Conservation (phyloP, 257 asterid genomes). For the Ballota nigra region DNA sequence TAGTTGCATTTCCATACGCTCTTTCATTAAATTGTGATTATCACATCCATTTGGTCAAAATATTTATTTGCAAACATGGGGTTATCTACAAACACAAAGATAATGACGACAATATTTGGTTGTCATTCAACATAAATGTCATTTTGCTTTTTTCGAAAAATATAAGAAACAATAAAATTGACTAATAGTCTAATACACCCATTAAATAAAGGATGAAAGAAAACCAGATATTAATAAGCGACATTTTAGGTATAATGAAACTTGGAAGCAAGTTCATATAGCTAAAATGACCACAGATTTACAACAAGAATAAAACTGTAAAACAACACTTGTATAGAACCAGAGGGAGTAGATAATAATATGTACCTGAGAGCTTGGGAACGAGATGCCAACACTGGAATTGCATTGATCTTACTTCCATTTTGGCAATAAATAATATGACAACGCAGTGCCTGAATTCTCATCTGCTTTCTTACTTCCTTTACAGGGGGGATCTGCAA, state of each 20-base stretch:
- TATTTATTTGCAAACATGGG: not conserved
- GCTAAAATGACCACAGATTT: not conserved
- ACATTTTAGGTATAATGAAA: not conserved
- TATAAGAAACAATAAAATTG: not conserved
- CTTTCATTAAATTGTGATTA: no score
- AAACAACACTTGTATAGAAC: not conserved
- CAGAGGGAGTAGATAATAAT: not conserved
- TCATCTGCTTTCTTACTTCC: conserved; percentile 82
- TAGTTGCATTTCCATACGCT: no score
- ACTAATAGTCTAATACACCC: not conserved
- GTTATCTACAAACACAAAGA: not conserved
- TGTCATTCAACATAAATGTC: not conserved
- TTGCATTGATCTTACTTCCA: conserved; percentile 78
- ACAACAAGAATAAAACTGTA: not conserved
- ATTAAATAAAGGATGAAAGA: not conserved
- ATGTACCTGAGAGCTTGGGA: conserved; percentile 89
- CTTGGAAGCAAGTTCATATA: not conserved
- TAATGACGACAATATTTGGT: not conserved
- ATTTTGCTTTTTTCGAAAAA: no score
- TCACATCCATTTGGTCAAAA: not conserved
- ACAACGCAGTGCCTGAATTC: conserved; percentile 96
- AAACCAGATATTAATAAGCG: not conserved
- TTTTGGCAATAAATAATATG: conserved; percentile 77
- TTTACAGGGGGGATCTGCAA: conserved; percentile 72
- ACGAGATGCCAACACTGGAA: conserved; percentile 95